A percentile compares a stretch with the other conserved stretches of the same genome.
These are phyloP conservation scores for Leucocoprinus leucothites DNA, from an alignment of 768 basidiomycete genomes.

Conservation along the genomic window DNA sequence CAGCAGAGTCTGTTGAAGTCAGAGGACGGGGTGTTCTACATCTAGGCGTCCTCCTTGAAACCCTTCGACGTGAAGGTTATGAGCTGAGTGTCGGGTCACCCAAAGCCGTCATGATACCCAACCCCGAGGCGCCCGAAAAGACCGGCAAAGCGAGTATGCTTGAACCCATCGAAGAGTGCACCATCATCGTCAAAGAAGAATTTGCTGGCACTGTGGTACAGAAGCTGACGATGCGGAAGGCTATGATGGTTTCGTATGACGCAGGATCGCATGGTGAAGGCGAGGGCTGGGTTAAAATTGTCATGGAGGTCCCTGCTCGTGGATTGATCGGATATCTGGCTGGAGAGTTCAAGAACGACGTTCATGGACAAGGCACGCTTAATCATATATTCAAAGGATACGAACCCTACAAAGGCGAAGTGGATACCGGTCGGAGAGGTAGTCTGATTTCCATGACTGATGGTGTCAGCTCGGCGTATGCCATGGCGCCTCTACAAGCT, in stretches of 20 bases:
- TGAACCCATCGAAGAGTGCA: constrained; percentile 46
- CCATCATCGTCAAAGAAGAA: constrained; percentile 42
- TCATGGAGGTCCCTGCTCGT: constrained; percentile 46
- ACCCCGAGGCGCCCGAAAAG: constrained; percentile 27
- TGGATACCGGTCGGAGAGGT: constrained; percentile 47
- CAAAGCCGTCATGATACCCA: constrained; percentile 47
- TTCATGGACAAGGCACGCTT: constrained; percentile 49
- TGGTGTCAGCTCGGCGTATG: constrained; percentile 45
- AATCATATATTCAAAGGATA: constrained; percentile 53
- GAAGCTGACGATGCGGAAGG: constrained; percentile 49
- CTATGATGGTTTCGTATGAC: constrained; percentile 45
- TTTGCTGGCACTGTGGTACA: constrained; percentile 46
- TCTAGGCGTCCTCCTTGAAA: constrained; percentile 50
- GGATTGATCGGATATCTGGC: constrained; percentile 52
- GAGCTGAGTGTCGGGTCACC: constrained; percentile 45
- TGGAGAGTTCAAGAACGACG: constrained; percentile 50
- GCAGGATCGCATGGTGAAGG: constrained; percentile 31
- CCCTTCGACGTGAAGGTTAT: constrained; percentile 45
- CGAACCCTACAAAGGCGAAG: constrained; percentile 37
- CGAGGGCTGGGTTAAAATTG: constrained; percentile 44
- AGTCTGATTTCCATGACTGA: constrained; percentile 44
- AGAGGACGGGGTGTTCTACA: constrained; percentile 48
- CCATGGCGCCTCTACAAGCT: constrained; percentile 47
- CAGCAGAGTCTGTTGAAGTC: constrained; percentile 46
- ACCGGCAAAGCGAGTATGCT: constrained; percentile 30